Evolutionary conservation across 2,329 filamentous ascomycete species (phyloP).

Genomic region (Colletotrichum aenigma): DNA sequence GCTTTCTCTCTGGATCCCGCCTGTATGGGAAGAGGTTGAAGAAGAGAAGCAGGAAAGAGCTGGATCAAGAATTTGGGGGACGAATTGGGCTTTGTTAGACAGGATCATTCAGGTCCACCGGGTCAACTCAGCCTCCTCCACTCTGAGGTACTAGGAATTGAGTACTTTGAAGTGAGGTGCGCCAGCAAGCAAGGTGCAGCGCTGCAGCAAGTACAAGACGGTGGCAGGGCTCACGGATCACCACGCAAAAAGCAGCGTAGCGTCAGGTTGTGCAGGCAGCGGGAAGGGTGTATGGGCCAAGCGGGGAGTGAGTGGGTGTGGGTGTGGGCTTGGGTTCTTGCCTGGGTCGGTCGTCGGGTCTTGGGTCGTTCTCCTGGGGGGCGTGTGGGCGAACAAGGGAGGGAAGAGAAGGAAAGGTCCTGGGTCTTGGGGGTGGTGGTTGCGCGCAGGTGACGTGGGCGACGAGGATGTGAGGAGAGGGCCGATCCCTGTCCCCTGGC

Average conservation of each 20-base stretch:
- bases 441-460: conserved; percentile 20
- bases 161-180: neutral
- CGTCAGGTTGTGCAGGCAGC: neutral
- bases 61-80: conserved; percentile 1
- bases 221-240: conserved; percentile 12
- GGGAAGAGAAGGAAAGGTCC: conserved; percentile 1
- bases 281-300: neutral
- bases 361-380: neutral
- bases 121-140: conserved; percentile 20
- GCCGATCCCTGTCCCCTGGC: neutral
- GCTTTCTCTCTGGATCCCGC: conserved; percentile 3
- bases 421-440: neutral
- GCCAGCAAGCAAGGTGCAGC: neutral
- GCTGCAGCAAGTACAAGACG: neutral
- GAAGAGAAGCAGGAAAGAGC: neutral
- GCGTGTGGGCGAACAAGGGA: conserved; percentile 5
- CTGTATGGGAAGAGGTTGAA: neutral
- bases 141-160: neutral
- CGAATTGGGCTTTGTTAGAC: conserved; percentile 20
- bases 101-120: conserved; percentile 17
- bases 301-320: neutral
- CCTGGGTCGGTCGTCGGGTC: neutral
- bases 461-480: conserved; percentile 7
- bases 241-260: conserved; percentile 5
- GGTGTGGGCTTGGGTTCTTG: neutral